A percentile compares a stretch with the other conserved stretches of the same genome.
phyloP scores from a whole-genome alignment of 2,329 filamentous ascomycete species.

The Geoglossum cookeanum region DNA sequence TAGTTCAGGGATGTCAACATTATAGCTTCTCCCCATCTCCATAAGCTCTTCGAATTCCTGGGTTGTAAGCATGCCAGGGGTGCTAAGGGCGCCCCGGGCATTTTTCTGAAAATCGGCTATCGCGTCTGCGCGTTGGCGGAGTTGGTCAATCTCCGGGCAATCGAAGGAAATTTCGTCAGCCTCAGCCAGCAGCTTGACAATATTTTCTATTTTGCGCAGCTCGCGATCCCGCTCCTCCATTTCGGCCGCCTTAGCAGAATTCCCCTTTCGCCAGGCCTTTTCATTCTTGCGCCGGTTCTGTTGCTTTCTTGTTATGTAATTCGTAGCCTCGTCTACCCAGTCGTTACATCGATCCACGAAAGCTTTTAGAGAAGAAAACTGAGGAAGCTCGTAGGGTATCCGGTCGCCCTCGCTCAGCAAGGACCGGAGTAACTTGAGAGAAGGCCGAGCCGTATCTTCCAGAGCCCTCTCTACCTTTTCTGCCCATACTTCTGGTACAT shows the following conservation, averaged over 20 bases:
- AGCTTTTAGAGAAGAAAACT: constrained; percentile 59
- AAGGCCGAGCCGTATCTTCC: constrained; percentile 65
- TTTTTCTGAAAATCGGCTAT: constrained; percentile 71
- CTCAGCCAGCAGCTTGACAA: constrained; percentile 63
- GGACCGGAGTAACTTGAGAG: constrained; percentile 67
- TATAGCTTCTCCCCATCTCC: constrained; percentile 76
- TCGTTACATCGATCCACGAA: constrained; percentile 96
- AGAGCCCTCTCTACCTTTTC: constrained; percentile 74
- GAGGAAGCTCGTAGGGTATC: constrained; percentile 76
- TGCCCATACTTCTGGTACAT: constrained; percentile 72
- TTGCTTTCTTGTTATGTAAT: constrained; percentile 92
- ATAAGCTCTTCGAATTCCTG: constrained; percentile 74
- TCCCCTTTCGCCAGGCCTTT: constrained; percentile 59
- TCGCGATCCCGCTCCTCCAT: constrained; percentile 70
- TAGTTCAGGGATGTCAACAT: constrained; percentile 78
- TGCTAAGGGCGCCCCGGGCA: constrained; percentile 50
- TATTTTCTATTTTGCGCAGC: constrained; percentile 72
- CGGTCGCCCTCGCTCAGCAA: constrained; percentile 87
- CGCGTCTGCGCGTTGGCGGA: constrained; percentile 68
- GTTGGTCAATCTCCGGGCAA: constrained; percentile 69
- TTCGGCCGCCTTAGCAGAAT: constrained; percentile 53
- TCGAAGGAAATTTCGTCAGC: constrained; percentile 84
- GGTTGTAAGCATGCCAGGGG: constrained; percentile 41
- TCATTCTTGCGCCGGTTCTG: constrained; percentile 93
- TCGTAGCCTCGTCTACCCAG: constrained; percentile 93